These are phyloP conservation scores for Colletotrichum euphorbiae DNA, from an alignment of 2,329 filamentous ascomycete genomes.

Conservation along the genomic window DNA sequence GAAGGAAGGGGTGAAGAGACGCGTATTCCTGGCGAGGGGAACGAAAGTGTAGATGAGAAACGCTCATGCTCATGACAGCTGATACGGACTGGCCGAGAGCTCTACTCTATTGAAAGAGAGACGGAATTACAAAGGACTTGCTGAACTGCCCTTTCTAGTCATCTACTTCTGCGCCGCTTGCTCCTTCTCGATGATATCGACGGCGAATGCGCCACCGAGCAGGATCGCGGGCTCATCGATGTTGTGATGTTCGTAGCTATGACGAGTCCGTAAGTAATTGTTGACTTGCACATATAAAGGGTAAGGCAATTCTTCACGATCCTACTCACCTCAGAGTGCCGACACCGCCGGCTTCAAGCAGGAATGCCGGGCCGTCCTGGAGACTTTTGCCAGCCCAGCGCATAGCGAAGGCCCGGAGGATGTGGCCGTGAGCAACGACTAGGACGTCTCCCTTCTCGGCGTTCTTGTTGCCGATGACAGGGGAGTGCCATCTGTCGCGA, in stretches of 20 bases:
- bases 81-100: background rate
- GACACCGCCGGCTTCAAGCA: constrained; percentile 90
- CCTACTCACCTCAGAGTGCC: constrained; percentile 76
- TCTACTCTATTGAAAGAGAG: background rate
- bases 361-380: constrained; percentile 79
- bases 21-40: constrained; percentile 50
- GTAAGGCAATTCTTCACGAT: background rate
- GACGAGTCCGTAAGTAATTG: background rate
- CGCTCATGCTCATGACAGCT: background rate
- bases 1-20: constrained; percentile 55
- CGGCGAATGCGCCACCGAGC: constrained; percentile 77
- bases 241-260: constrained; percentile 82
- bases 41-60: constrained; percentile 28
- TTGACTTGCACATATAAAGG: background rate
- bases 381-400: constrained; percentile 83
- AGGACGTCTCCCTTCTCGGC: constrained; percentile 54
- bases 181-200: constrained; percentile 50
- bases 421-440: constrained; percentile 91
- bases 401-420: constrained; percentile 87
- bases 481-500: constrained; percentile 71
- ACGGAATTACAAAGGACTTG: background rate
- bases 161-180: constrained; percentile 42
- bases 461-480: constrained; percentile 63
- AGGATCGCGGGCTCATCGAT: constrained; percentile 84
- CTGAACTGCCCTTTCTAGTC: background rate